A percentile compares a stretch with the other conserved stretches of the same genome.
Evolutionary conservation across 2,329 filamentous ascomycete species (phyloP).

Genomic region (Botryosphaeria dothidea): DNA sequence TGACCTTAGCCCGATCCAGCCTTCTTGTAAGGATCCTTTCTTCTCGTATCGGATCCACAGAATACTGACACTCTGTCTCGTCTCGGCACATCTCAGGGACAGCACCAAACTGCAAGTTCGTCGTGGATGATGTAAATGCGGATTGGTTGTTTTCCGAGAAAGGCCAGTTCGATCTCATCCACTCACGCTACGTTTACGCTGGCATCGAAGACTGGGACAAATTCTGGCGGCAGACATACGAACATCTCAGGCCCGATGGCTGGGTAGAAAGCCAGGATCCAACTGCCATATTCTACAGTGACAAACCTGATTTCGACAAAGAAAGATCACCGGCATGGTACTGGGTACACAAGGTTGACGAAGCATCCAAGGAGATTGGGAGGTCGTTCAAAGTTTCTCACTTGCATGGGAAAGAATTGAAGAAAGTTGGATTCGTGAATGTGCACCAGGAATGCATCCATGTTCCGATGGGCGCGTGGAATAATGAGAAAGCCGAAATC

Average conservation of each 20-base stretch:
- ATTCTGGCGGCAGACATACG: conserved; percentile 45
- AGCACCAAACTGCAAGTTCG: conserved; percentile 36
- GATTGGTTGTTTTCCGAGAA: conserved; percentile 57
- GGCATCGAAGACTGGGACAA: conserved; percentile 54
- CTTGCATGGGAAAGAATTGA: conserved; percentile 20
- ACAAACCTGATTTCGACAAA: conserved; percentile 38
- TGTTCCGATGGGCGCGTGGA: conserved; percentile 22
- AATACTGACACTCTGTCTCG: not conserved
- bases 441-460: conserved; percentile 36
- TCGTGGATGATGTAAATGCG: conserved; percentile 42
- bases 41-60: too few relatives aligned
- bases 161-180: conserved; percentile 57
- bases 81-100: conserved; percentile 19
- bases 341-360: not conserved
- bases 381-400: conserved; percentile 20
- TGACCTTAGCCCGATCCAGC: conserved; percentile 32
- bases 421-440: conserved; percentile 34
- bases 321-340: conserved; percentile 25
- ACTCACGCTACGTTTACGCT: conserved; percentile 38
- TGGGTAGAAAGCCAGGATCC: conserved; percentile 53
- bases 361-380: conserved; percentile 12
- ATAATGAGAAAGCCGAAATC: not conserved
- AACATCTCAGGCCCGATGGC: conserved; percentile 50
- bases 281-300: conserved; percentile 54
- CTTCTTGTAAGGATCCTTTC: conserved; percentile 32